Conservation (phyloP, 1,284 basidiomycete species). For the Moesziomyces sp. region DNA sequence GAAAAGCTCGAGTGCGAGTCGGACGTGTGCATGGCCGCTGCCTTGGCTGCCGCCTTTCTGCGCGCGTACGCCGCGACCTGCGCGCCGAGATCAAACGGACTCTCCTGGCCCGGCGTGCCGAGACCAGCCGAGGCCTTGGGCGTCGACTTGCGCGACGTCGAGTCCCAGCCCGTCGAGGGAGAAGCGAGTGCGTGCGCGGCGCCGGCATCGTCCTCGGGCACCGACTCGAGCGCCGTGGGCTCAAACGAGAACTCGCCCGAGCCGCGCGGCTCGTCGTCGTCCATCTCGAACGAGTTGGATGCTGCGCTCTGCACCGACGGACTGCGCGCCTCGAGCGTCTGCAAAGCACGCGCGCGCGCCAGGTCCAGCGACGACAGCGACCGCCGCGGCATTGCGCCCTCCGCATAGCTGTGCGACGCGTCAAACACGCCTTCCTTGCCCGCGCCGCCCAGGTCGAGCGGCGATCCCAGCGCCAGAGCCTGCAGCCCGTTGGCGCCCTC, state of each 20-base stretch:
- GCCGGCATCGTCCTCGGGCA: slow-evolving; percentile 24
- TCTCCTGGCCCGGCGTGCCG: slow-evolving; percentile 18
- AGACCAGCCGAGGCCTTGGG: slow-evolving; percentile 25
- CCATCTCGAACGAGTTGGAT: slow-evolving; percentile 18
- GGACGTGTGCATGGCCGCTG: slow-evolving; percentile 24
- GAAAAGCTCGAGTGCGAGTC: slow-evolving; percentile 10
- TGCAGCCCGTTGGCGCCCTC: slow-evolving; percentile 3
- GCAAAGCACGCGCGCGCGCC: slow-evolving; percentile 34
- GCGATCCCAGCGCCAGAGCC: slow-evolving; percentile 31
- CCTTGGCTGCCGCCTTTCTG: slow-evolving; percentile 28
- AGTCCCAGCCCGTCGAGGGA: slow-evolving; percentile 14
- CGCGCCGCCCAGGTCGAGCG: slow-evolving; percentile 37
- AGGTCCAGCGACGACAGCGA: slow-evolving; percentile 40
- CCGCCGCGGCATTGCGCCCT: slow-evolving; percentile 10
- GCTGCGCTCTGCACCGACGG: slow-evolving; percentile 8
- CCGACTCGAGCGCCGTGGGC: slow-evolving; percentile 34
- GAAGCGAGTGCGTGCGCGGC: slow-evolving; percentile 3
- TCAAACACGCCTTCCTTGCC: slow-evolving; percentile 31
- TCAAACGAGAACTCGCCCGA: slow-evolving; percentile 47
- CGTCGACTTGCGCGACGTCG: slow-evolving; percentile 24
- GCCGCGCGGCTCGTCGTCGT: slow-evolving; percentile 14
- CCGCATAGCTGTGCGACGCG: slow-evolving; percentile 15
- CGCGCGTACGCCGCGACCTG: slow-evolving; percentile 45
- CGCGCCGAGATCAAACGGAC: slow-evolving; percentile 41
- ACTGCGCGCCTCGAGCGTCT: slow-evolving; percentile 22